A percentile compares a stretch with the other conserved stretches of the same genome.
These are phyloP conservation scores for Neohortaea acidophila DNA, from an alignment of 495 filamentous ascomycete genomes.

Conservation along the genomic window DNA sequence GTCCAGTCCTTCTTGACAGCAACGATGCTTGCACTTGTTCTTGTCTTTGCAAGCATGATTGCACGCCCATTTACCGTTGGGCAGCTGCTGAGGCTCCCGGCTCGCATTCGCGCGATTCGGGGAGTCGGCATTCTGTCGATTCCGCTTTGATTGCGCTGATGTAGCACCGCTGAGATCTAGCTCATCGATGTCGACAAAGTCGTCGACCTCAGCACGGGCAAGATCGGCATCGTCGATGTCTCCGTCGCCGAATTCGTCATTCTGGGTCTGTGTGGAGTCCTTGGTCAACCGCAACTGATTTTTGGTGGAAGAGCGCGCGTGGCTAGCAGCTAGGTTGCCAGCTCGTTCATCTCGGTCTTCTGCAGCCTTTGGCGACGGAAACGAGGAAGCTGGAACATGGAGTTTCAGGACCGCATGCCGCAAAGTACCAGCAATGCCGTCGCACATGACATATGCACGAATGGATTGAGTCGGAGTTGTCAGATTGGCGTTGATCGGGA, in stretches of 20 bases:
- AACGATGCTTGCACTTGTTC: slow-evolving; percentile 66
- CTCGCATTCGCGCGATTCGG: slow-evolving; percentile 3
- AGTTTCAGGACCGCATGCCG: slow-evolving; percentile 46
- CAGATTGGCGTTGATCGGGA: slow-evolving; percentile 47
- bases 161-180: slow-evolving; percentile 16
- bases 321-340: background rate
- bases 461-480: slow-evolving; percentile 42
- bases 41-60: slow-evolving; percentile 72
- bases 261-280: slow-evolving; percentile 10
- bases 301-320: too few species aligned
- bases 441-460: slow-evolving; percentile 65
- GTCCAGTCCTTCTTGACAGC: slow-evolving; percentile 76
- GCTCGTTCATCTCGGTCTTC: slow-evolving; percentile 7
- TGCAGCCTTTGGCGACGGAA: slow-evolving; percentile 28
- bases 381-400: slow-evolving; percentile 41
- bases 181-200: slow-evolving; percentile 36
- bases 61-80: slow-evolving; percentile 78
- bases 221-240: slow-evolving; percentile 44
- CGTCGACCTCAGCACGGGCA: slow-evolving; percentile 25
- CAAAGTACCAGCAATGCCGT: slow-evolving; percentile 77
- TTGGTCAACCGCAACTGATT: too few species aligned
- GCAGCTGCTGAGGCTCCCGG: slow-evolving; percentile 39
- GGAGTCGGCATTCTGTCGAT: slow-evolving; percentile 11
- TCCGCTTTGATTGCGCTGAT: slow-evolving; percentile 3
- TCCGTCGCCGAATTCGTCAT: slow-evolving; percentile 40